Evolutionary conservation across 176 grass and related monocot genomes (phyloP).

Genomic region (Alloteropsis semialata): DNA sequence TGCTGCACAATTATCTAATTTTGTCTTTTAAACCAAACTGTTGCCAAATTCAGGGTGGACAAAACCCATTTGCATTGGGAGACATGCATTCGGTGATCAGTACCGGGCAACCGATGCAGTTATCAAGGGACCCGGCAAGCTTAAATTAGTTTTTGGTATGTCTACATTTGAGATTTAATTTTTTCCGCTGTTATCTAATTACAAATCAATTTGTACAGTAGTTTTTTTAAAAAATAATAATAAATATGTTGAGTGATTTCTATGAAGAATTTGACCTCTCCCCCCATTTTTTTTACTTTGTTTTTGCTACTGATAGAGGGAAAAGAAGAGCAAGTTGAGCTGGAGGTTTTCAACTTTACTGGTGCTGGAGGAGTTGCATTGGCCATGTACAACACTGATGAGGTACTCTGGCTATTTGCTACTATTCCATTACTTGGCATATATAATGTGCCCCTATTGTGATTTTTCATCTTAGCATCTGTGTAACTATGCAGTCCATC

Average conservation of each 20-base stretch:
- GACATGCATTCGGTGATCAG: constrained; percentile 81
- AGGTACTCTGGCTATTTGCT: constrained; percentile 36
- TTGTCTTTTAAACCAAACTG: constrained; percentile 17
- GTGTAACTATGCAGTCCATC: constrained; percentile 59
- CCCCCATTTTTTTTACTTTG: not conserved
- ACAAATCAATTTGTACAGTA: not conserved
- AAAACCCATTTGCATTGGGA: constrained; percentile 86
- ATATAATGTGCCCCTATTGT: not conserved
- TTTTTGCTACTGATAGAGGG: constrained; percentile 44
- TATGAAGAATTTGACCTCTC: not conserved
- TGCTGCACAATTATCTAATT: not conserved
- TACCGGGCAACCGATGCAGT: constrained; percentile 75
- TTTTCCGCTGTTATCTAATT: not conserved
- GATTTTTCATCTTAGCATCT: not conserved
- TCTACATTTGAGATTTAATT: not conserved
- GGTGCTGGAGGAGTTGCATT: constrained; percentile 68
- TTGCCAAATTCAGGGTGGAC: constrained; percentile 56
- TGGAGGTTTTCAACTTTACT: constrained; percentile 76
- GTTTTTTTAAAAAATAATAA: too few species aligned
- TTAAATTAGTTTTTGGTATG: constrained; percentile 83
- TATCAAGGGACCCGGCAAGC: constrained; percentile 70
- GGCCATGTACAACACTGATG: constrained; percentile 75
- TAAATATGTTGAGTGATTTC: not conserved
- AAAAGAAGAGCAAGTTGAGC: constrained; percentile 58
- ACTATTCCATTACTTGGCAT: not conserved